phyloP scores from a whole-genome alignment of 1,284 basidiomycete species.

The Trichosporon asahii region DNA sequence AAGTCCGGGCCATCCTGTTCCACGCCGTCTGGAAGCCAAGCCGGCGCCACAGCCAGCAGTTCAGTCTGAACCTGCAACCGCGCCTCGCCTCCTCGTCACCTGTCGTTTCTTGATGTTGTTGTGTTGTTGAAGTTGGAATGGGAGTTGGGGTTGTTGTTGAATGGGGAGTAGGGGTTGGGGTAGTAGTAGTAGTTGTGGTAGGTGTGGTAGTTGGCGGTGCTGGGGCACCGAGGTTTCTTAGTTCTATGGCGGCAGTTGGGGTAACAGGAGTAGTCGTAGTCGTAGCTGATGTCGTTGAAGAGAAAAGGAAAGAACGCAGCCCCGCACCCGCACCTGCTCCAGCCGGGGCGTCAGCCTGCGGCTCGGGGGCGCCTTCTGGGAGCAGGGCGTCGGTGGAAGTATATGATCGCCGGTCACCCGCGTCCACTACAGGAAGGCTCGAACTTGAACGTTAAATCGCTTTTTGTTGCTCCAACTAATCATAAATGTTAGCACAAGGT shows the following conservation, averaged over 20 bases:
- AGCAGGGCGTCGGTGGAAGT: not conserved
- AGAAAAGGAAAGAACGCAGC: not conserved
- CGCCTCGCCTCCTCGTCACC: not conserved
- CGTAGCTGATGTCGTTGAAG: not conserved
- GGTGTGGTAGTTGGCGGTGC: not conserved
- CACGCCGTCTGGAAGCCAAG: not conserved
- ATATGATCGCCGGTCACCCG: not conserved
- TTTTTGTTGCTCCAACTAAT: constrained; percentile 3
- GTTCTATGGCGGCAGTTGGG: not conserved
- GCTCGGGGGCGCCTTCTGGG: not conserved
- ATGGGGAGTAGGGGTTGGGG: not conserved
- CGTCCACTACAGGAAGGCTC: constrained; percentile 15
- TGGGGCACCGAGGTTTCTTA: not conserved
- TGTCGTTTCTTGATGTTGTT: not conserved
- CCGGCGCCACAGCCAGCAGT: not conserved
- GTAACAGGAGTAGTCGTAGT: not conserved
- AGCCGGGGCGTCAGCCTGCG: not conserved
- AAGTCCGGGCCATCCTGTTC: not conserved
- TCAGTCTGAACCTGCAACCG: too few species aligned
- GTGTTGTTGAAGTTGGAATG: not conserved
- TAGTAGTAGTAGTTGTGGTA: not conserved
- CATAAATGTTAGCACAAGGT: not conserved
- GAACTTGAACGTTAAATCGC: constrained; percentile 15
- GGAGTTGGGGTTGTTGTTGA: not conserved
- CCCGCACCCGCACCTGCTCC: not conserved